Evolutionary conservation across 306 rosid genomes (phyloP).

Genomic region (Cicer pinnatifidum): DNA sequence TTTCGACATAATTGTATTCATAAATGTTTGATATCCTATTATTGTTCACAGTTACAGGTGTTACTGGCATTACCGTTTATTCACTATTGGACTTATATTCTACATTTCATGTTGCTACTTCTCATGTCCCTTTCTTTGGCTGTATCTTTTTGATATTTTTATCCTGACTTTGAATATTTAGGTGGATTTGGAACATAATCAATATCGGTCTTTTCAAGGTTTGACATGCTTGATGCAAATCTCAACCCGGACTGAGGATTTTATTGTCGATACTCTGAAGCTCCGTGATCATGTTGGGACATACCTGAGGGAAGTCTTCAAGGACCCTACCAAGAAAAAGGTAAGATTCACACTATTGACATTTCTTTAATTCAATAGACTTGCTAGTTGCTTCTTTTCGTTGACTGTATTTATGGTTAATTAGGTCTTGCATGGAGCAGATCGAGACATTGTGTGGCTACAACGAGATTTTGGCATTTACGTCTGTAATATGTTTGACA

Average conservation of each 20-base stretch:
- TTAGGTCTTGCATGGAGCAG: conserved; percentile 98
- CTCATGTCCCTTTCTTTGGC: conserved; percentile 5
- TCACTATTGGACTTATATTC: conserved; percentile 21
- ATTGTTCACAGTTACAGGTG: background rate
- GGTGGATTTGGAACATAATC: conserved; percentile 99
- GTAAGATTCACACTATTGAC: conserved; percentile 46
- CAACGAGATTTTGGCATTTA: conserved; percentile 98
- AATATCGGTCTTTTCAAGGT: conserved; percentile 97
- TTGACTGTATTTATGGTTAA: conserved; percentile 49
- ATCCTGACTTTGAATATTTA: conserved; percentile 47
- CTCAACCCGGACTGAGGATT: conserved; percentile 96
- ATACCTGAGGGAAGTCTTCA: conserved; percentile 84
- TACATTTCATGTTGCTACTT: background rate
- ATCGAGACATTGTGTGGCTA: conserved; percentile 89
- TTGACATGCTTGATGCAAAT: conserved; percentile 98
- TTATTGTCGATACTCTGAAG: conserved; percentile 87
- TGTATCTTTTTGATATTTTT: conserved; percentile 35
- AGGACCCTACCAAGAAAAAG: conserved; percentile 93
- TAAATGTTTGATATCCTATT: conserved; percentile 6
- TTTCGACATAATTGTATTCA: background rate
- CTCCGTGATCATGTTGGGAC: conserved; percentile 82
- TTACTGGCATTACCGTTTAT: background rate
- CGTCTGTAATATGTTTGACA: conserved; percentile 90
- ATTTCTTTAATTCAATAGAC: conserved; percentile 15
- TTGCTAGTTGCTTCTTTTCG: conserved; percentile 9